Percentiles rank a stretch among this genome's conserved stretches.
Conservation (phyloP, 1,284 basidiomycete genomes). For the Ganoderma multipileum region DNA sequence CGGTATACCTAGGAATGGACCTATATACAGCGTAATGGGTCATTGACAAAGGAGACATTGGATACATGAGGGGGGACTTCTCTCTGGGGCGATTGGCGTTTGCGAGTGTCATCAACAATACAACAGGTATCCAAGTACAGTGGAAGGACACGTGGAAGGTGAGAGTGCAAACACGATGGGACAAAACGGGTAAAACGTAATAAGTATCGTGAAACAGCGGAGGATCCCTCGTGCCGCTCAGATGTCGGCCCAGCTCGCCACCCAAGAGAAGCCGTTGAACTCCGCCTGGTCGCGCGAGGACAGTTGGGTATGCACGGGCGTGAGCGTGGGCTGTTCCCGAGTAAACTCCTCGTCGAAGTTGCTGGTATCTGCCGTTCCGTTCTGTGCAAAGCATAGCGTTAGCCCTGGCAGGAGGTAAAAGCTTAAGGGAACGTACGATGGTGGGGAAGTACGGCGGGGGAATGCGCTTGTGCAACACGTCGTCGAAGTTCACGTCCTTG, state of each 20-base stretch:
- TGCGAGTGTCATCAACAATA: conserved; percentile 40
- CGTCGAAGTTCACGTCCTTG: conserved; percentile 97
- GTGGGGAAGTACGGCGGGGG: conserved; percentile 98
- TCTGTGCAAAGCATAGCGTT: conserved; percentile 49
- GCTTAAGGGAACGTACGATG: conserved; percentile 66
- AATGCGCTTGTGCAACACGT: conserved; percentile 95
- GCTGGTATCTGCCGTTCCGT: conserved; percentile 80
- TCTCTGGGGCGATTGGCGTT: conserved; percentile 23
- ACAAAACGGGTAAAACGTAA: conserved; percentile 37
- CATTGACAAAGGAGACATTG: conserved; percentile 12
- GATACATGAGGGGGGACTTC: conserved; percentile 27
- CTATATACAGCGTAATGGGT: conserved; percentile 15
- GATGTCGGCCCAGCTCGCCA: conserved; percentile 77
- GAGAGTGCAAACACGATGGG: conserved; percentile 32
- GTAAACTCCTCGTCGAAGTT: conserved; percentile 99
- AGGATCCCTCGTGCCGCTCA: conserved; percentile 41
- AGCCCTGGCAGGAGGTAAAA: conserved; percentile 15
- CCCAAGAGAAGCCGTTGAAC: conserved; percentile 96
- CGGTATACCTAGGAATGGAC: conserved; percentile 18
- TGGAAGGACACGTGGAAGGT: conserved; percentile 25
- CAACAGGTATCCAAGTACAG: conserved; percentile 60
- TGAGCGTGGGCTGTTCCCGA: conserved; percentile 94
- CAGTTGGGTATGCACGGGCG: conserved; percentile 95
- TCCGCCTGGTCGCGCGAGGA: conserved; percentile 94
- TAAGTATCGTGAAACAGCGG: conserved; percentile 36